phyloP scores from a whole-genome alignment of 805 yeast species.

The Sugiyamaella mastotermitis region DNA sequence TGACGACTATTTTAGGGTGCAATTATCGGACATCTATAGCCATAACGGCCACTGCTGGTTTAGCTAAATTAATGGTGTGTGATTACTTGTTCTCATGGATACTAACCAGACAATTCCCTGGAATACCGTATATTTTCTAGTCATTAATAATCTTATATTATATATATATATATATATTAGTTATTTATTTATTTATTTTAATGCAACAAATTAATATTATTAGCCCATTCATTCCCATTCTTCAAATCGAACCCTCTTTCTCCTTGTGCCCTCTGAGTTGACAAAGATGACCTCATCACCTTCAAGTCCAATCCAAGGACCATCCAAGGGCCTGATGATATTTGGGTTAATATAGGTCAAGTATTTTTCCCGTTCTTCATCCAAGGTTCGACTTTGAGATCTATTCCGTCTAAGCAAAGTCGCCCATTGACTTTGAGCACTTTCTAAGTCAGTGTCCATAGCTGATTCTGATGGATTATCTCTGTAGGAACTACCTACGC shows the following conservation, averaged over 20 bases:
- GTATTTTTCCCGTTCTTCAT: slow-evolving; percentile 67
- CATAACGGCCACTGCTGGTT: slow-evolving; percentile 24
- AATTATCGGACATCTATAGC: slow-evolving; percentile 28
- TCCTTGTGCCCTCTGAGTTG: slow-evolving; percentile 36
- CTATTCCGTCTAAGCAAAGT: slow-evolving; percentile 18
- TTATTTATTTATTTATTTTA: neutral
- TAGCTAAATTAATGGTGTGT: slow-evolving; percentile 10
- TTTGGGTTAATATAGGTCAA: slow-evolving; percentile 76
- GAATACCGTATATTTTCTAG: no score
- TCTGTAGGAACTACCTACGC: slow-evolving; percentile 15
- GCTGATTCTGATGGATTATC: slow-evolving; percentile 2
- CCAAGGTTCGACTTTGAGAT: slow-evolving; percentile 49
- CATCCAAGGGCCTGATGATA: slow-evolving; percentile 63
- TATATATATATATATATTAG: neutral
- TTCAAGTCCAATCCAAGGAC: slow-evolving; percentile 74
- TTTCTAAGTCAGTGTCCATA: slow-evolving; percentile 8
- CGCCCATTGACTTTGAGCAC: slow-evolving; percentile 6
- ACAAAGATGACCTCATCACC: slow-evolving; percentile 48
- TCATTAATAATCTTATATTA: neutral
- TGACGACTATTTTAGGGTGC: slow-evolving; percentile 38
- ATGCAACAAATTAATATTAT: slow-evolving; percentile 1
- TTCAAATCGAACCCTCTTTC: slow-evolving; percentile 32
- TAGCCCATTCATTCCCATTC: slow-evolving; percentile 37
- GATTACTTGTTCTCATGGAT: slow-evolving; percentile 7
- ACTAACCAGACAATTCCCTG: no score